A percentile compares a stretch with the other conserved stretches of the same genome.
Evolutionary conservation across 768 basidiomycete genomes (phyloP).

Genomic region (Pleurotus tuoliensis): DNA sequence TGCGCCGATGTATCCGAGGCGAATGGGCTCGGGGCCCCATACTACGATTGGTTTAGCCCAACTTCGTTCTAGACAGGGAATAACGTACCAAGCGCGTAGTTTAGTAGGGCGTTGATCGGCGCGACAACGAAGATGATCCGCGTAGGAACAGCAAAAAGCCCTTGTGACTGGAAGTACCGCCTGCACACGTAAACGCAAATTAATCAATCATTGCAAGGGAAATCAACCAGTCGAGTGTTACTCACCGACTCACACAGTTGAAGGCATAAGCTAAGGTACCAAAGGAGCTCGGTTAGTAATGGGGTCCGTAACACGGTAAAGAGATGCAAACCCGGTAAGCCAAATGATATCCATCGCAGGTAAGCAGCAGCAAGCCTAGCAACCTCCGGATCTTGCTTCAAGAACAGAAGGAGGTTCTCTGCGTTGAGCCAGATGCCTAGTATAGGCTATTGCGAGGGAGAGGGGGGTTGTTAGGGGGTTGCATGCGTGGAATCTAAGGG

Average conservation of each 20-base stretch:
- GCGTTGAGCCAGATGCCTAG: conserved; percentile 77
- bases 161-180: conserved; percentile 59
- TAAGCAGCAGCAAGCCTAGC: conserved; percentile 74
- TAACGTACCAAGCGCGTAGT: conserved; percentile 71
- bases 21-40: conserved; percentile 77
- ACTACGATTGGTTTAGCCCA: conserved; percentile 34
- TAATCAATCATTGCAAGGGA: no score
- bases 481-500: no score
- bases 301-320: no score
- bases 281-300: not conserved
- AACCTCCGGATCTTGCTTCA: conserved; percentile 82
- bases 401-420: conserved; percentile 69
- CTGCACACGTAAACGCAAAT: conserved; percentile 23
- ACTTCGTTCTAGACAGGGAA: not conserved
- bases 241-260: conserved; percentile 45
- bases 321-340: conserved; percentile 56
- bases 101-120: conserved; percentile 80
- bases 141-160: conserved; percentile 82
- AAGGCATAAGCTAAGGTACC: conserved; percentile 41
- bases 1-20: conserved; percentile 89
- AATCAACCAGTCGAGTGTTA: not conserved
- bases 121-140: conserved; percentile 79
- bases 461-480: no score
- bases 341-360: conserved; percentile 70
- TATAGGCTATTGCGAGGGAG: conserved; percentile 37